Evolutionary conservation across 257 asterid species (phyloP), one percentile per base, ranked within the genome.

Genomic region (Echites panduratus): DNA sequence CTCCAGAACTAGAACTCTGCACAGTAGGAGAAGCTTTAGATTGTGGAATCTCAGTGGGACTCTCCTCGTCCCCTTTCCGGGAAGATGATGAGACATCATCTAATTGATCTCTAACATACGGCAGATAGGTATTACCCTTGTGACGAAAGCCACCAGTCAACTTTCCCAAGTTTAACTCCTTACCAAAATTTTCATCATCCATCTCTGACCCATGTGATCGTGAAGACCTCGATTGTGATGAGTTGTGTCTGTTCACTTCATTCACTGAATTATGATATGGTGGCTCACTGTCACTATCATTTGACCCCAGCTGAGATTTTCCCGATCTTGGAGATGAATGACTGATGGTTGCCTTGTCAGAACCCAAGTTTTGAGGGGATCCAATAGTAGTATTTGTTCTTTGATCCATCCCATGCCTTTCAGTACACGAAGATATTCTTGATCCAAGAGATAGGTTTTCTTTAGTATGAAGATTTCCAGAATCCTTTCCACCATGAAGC

Each of bases 91-190:
- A 72, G 47, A 29, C 35, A 61, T 70, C 76, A 68, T 78, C 86
- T 65, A 76, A 74, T 73, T 64, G 82, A 66, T 76, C 78, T 75
- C 85, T 89, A 50, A 80, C 73, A 83, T 76, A 83, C 71, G 92
- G 83, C 40, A 89, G 95, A 71, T 66, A 85, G 32, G 40, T 71
- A 76, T 85, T 69, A 43, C 90, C 84, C 83, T 91, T 94, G 57
- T 94, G 97, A 59, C 92, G 89, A 41, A 91, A 68, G 75, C 99
- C 98, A 70, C 99, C 99, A 4, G 97, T 91, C 78, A 94, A 83
- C 77, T 80, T 88, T 64, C 86, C 95, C 64, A 87, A 87, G 73
- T 82, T 83, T 79, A 94, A 86, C 57, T 77, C 86, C 66, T 40
- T 84, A 61, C 63, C 85, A 41, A 70, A 73, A 82, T 48, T 53